phyloP scores from a whole-genome alignment of 805 yeast genomes.

The Candida awuae region DNA sequence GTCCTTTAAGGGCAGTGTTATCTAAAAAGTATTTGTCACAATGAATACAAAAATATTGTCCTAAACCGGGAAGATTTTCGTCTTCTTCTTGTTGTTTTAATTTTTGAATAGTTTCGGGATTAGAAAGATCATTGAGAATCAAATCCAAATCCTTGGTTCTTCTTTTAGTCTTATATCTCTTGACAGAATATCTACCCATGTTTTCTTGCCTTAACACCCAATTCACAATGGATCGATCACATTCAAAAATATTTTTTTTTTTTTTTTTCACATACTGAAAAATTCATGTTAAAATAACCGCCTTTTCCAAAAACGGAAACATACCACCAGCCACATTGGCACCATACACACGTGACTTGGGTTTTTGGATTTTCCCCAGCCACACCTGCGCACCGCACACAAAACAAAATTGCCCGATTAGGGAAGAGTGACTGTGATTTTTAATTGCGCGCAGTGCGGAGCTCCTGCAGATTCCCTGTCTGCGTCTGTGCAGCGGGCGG shows the following conservation, averaged over 20 bases:
- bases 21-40: slow-evolving; percentile 90
- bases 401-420: background rate
- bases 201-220: slow-evolving; percentile 3
- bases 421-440: background rate
- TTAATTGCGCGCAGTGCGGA: no score
- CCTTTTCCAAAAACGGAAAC: background rate
- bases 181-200: slow-evolving; percentile 86
- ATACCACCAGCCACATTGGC: no score
- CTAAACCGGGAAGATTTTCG: slow-evolving; percentile 88
- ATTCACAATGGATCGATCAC: background rate
- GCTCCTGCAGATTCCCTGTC: no score
- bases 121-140: slow-evolving; percentile 65
- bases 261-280: background rate
- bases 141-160: slow-evolving; percentile 78
- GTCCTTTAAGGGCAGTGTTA: slow-evolving; percentile 63
- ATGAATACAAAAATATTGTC: slow-evolving; percentile 88
- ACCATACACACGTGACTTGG: background rate
- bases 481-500: background rate
- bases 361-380: background rate
- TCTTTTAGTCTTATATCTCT: slow-evolving; percentile 84
- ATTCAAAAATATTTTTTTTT: background rate
- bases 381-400: slow-evolving; percentile 2
- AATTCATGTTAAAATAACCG: background rate
- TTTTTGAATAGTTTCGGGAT: slow-evolving; percentile 51
- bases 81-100: slow-evolving; percentile 79